Evolutionary conservation across 441 rosid species (phyloP), one percentile per base, ranked within the genome.

Genomic region (Raphanus hybrid): DNA sequence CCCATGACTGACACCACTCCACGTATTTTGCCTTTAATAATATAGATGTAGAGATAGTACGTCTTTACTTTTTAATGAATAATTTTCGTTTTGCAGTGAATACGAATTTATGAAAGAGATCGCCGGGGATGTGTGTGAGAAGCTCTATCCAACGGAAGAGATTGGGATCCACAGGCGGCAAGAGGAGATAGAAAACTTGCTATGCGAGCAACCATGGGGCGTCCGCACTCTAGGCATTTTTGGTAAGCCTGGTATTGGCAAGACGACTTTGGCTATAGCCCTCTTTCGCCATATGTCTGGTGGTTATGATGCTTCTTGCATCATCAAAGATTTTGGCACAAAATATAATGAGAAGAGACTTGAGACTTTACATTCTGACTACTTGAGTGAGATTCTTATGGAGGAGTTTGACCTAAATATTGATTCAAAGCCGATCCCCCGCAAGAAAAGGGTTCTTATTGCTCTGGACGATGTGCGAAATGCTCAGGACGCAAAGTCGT

Each of bases 221-320:
- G 32, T 84, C 34, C 71, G 81, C 7, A 58, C 69, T 4, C 5
- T 84, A 32, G 88, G 82, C 3, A 80, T 85, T n/a, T 82, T 61
- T 37, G 86, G 85, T 5, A 64, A 75, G 61, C 67, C 78, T 41
- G 81, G 85, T 3, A 72, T 82, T 9, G 85, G 81, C 12, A 80
- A 79, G 69, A 73, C 81, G 0, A 70, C 74, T 4, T 10, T 77
- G 18, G 67, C 79, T 68, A 59, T 1, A 71, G 69, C 72, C 2
- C 0, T 45, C 4, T 69, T 63, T 10, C 54, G 58, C 3, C 8
- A 27, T 32, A 64, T 77, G 37, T 58, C 73, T 0, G 10, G 41
- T 48, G 69, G 3, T 12, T 77, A 70, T 16, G 80, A 77, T 9
- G 65, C 26, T n/a, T 12, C 41, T 48, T 23, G 71, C 32, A 18